Conservation (phyloP, 2,329 filamentous ascomycete genomes). For the Talaromyces atroroseus region DNA sequence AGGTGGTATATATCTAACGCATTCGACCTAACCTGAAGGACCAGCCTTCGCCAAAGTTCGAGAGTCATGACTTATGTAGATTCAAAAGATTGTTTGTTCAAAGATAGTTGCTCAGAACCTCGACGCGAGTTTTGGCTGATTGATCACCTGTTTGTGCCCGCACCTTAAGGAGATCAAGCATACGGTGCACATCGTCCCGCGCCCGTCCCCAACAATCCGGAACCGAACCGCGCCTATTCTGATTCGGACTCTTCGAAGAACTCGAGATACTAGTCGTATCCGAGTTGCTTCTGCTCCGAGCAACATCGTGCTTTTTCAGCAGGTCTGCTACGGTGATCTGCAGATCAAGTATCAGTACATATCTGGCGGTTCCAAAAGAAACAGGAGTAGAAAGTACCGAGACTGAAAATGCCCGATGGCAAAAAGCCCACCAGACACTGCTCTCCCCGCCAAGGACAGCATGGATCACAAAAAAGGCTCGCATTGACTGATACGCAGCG, state of each 20-base stretch:
- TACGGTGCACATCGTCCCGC: conserved; percentile 9
- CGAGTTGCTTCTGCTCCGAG: background rate
- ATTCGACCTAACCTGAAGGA: background rate
- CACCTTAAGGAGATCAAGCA: conserved; percentile 8
- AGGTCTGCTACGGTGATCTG: conserved; percentile 11
- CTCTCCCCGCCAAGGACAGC: conserved; percentile 9
- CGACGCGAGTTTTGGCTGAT: conserved; percentile 10
- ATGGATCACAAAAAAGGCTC: conserved; percentile 12
- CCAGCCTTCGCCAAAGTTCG: background rate
- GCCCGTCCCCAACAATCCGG: conserved; percentile 11
- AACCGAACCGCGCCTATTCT: background rate
- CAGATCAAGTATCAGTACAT: background rate
- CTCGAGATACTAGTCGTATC: background rate
- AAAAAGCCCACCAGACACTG: conserved; percentile 15
- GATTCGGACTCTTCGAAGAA: background rate
- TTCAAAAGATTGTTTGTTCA: background rate
- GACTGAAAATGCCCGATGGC: conserved; percentile 13
- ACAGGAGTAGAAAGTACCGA: conserved; percentile 6
- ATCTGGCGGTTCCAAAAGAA: background rate
- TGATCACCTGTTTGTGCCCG: conserved; percentile 7
- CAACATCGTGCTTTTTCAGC: conserved; percentile 4
- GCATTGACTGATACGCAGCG: conserved; percentile 11
- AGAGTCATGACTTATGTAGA: background rate
- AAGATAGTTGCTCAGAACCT: conserved; percentile 13
- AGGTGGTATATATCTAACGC: background rate